Conservation (phyloP, 2,329 filamentous ascomycete species). For the Tolypocladium amazonense region DNA sequence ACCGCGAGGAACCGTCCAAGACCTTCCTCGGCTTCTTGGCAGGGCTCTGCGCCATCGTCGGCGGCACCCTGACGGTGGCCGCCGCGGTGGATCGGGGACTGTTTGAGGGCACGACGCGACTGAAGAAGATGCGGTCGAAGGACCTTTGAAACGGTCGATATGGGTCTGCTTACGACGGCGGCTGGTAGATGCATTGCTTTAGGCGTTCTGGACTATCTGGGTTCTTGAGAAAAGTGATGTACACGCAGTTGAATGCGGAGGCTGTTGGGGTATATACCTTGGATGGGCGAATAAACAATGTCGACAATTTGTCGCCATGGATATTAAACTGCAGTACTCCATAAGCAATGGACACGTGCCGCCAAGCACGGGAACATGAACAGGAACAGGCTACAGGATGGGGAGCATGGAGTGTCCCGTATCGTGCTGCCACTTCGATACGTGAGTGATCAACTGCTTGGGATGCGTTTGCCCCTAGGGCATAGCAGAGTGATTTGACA, state of each 20-base stretch:
- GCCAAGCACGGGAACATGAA: too few species aligned
- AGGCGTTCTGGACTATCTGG: constrained; percentile 9
- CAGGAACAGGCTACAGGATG: too few species aligned
- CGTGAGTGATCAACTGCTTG: not conserved
- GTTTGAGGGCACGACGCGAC: constrained; percentile 74
- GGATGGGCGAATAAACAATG: too few species aligned
- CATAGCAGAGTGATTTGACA: not conserved
- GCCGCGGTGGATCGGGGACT: constrained; percentile 84
- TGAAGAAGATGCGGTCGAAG: constrained; percentile 76
- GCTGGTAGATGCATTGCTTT: constrained; percentile 4
- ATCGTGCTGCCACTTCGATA: not conserved
- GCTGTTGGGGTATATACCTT: not conserved
- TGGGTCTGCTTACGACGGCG: not conserved
- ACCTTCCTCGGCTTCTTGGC: constrained; percentile 87
- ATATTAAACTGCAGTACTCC: not conserved
- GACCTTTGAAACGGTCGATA: constrained; percentile 31
- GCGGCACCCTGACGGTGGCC: constrained; percentile 89
- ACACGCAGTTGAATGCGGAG: not conserved
- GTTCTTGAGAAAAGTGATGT: not conserved
- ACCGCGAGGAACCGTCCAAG: constrained; percentile 83
- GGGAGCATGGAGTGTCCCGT: too few species aligned
- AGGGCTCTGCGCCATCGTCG: constrained; percentile 87
- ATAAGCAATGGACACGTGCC: too few species aligned
- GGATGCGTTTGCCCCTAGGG: not conserved
- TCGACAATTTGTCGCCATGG: not conserved